phyloP scores from a whole-genome alignment of 2,329 filamentous ascomycete species.

The Xylariales sp. region DNA sequence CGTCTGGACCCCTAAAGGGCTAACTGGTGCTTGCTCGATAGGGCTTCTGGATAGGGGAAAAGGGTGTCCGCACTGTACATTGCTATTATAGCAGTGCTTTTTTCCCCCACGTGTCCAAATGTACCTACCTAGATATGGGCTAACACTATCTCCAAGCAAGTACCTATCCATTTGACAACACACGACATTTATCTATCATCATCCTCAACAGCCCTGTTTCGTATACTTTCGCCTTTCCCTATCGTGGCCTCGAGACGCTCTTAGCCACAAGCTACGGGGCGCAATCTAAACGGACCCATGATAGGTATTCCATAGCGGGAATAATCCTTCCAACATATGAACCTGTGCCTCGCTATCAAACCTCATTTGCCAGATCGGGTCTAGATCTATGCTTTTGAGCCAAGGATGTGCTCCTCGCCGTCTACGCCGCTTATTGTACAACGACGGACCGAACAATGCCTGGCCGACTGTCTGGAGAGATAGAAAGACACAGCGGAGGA shows the following conservation, averaged over 20 bases:
- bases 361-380: background rate
- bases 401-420: slow-evolving; percentile 27
- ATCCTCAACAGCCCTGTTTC: background rate
- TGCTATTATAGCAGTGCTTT: too few relatives aligned
- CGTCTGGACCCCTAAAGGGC: background rate
- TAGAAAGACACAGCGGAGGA: slow-evolving; percentile 16
- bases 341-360: background rate
- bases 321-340: background rate
- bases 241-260: background rate
- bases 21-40: too few relatives aligned
- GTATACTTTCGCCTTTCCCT: background rate
- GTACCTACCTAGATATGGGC: too few relatives aligned
- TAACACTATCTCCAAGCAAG: too few relatives aligned
- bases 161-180: too few relatives aligned
- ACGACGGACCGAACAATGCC: slow-evolving; percentile 34
- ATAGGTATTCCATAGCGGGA: background rate
- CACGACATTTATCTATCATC: too few relatives aligned
- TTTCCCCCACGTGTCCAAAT: too few relatives aligned
- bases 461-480: slow-evolving; percentile 28
- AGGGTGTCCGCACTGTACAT: too few relatives aligned
- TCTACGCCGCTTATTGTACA: slow-evolving; percentile 5
- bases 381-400: slow-evolving; percentile 3
- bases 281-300: background rate
- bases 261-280: background rate
- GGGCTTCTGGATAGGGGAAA: background rate